Evolutionary conservation across 805 yeast species (phyloP), one percentile per base, ranked within the genome.

Genomic region (Brettanomyces bruxellensis): DNA sequence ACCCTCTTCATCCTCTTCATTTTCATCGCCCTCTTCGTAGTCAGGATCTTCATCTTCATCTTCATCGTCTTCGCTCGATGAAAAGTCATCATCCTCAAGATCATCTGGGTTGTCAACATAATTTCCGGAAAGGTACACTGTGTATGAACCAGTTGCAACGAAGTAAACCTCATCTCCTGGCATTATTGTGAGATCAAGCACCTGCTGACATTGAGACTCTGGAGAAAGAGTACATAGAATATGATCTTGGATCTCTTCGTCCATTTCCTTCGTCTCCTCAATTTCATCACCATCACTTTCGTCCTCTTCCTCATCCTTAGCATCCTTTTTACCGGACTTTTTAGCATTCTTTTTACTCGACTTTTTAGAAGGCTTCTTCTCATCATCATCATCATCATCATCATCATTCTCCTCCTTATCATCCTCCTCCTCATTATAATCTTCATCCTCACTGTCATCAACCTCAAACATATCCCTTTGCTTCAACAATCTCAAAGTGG

Each of bases 71-170:
- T 64, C 72, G 41, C 73, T 77, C 48, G 71, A 75, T 36, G 68
- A 70, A 44, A 72, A 79, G 44, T 74, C 76, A 51, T 64, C 67
- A 48, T 72, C 78, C 45, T 78, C 83, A 39, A 72, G 79, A 61
- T 90, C 96, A 60, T 81, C 87, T 66, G 98, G 97, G 69, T 90
- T 96, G 68, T 86, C 95, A 62, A 93, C 83, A 70, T 83, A 89
- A 82, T 93, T 91, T 73, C 99, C 99, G 56, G 86, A 75, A 58
- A 93, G 72, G 67, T 91, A 95, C 55, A 93, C 75, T 55, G 95
- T 85, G 73, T 89, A 91, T 25, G 97, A 88, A 62, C 99, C 99
- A 51, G 96, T 85, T 48, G 86, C 97, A 61, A 88, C 95, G 62
- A 93, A 93, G 73, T 75, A 81, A 51, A 93, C 88, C 62, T 90